Base-by-base conservation (phyloP, 495 filamentous ascomycete species). In the Sporormia fimetaria region DNA sequence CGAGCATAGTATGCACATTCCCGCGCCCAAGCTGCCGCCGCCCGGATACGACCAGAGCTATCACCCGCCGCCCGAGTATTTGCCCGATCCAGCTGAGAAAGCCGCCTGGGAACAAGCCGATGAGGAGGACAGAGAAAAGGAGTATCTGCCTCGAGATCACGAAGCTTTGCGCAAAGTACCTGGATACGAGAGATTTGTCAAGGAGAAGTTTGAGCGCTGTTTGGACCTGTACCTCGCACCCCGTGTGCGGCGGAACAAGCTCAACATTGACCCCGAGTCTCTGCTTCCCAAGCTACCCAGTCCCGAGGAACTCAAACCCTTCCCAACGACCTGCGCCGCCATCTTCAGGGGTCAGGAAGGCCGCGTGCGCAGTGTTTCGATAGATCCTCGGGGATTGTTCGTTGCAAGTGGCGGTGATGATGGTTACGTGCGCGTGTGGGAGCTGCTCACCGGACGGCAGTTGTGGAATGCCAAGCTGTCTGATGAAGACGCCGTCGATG, bases 191-290 rank as follows among this genome's bases (percentile, higher is more conserved):
- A 76, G 65, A 37, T 82, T 94, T 40, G 74, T 96, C 49, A 93
- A 94, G 57, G 88, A 96, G 65, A 80, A 85, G 52, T 98, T 98
- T 48, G 92, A 98, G 59, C 69, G 90, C 51, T 94, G 87, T 57
- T 64, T 98, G 51, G 90, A 98, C 63, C 71, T 98, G 4, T 98
- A 98, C 58, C 73, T 98, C 23, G 90, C 90, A 22, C 92, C 92
- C 33, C 69, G 90, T 48, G 78, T 96, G 40, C 76, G 92, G 39
- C 78, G 87, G 51, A 95, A 83, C 65, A 85, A 88, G 60, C 70
- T 96, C 54, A 94, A 95, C 62, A 95, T 98, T 54, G 90, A 98
- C 51, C 90, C 90, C 3, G 82, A 86, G 59, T 90, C 83, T 29
- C 63, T 98, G 24, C 74, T 98, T 25, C 92, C 90, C 17, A 96